Percentiles rank a stretch among this genome's conserved stretches.
Conservation (phyloP, 164 flowering plant genomes). For the Aristolochia contorta region DNA sequence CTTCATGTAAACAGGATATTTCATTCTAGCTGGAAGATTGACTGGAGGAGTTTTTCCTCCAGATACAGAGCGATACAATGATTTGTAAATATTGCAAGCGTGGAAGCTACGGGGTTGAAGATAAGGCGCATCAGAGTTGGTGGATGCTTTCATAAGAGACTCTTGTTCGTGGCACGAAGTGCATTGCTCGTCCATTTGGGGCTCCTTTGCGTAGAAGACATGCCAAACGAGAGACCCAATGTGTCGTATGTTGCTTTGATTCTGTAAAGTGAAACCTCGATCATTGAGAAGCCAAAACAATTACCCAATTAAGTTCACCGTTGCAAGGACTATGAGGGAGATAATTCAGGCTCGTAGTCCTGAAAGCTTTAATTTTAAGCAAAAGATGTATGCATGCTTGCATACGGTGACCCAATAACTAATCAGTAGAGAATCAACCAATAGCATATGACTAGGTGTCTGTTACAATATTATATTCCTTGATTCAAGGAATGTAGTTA, state of each 20-base stretch:
- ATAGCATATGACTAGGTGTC: too few relatives aligned
- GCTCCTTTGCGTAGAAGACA: constrained; percentile 10
- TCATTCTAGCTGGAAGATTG: too few relatives aligned
- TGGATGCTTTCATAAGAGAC: constrained; percentile 1
- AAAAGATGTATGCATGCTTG: background rate
- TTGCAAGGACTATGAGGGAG: background rate
- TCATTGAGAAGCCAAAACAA: constrained; percentile 2
- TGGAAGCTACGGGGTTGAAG: constrained; percentile 7
- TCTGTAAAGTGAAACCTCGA: constrained; percentile 1
- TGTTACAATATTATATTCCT: too few relatives aligned
- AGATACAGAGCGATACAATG: too few relatives aligned
- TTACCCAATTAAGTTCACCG: constrained; percentile 4
- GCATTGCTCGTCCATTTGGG: constrained; percentile 4
- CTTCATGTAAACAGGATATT: too few relatives aligned
- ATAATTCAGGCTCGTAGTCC: background rate
- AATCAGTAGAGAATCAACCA: too few relatives aligned
- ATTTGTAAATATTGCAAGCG: too few relatives aligned
- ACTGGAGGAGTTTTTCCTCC: too few relatives aligned
- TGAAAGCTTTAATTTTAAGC: background rate
- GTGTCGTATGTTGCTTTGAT: constrained; percentile 2
- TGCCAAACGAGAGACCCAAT: constrained; percentile 2
- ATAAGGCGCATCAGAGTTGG: background rate
- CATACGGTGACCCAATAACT: too few relatives aligned
- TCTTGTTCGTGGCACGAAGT: background rate
- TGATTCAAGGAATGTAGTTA: too few relatives aligned